Conservation (phyloP, 108 stramenopile species). For the Fragilaria radians region DNA sequence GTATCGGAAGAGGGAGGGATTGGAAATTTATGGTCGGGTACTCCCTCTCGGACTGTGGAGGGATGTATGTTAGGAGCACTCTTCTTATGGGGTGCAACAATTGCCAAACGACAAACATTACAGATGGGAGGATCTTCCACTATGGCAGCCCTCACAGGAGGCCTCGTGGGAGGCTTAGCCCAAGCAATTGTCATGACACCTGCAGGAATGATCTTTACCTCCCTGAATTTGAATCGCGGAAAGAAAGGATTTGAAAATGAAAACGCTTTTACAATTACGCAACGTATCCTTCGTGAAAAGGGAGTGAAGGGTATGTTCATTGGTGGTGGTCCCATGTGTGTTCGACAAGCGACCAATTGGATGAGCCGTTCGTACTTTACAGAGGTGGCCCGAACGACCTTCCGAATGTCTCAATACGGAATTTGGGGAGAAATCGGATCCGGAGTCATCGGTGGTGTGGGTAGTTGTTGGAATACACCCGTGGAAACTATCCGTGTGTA, state of each 20-base stretch:
- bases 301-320: constrained; percentile 30
- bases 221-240: constrained; percentile 32
- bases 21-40: constrained; percentile 33
- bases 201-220: constrained; percentile 42
- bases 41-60: constrained; percentile 42
- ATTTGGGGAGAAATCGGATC: constrained; percentile 40
- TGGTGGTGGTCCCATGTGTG: constrained; percentile 28
- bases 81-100: constrained; percentile 24
- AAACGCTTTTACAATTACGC: constrained; percentile 32
- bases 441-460: constrained; percentile 42
- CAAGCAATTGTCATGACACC: constrained; percentile 57
- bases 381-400: constrained; percentile 29
- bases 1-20: constrained; percentile 25
- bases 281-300: constrained; percentile 31
- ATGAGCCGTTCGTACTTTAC: constrained; percentile 36
- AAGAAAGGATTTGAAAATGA: constrained; percentile 31
- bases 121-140: constrained; percentile 21
- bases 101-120: constrained; percentile 27
- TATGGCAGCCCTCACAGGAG: constrained; percentile 30
- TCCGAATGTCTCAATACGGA: constrained; percentile 35
- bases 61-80: constrained; percentile 33
- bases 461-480: constrained; percentile 54
- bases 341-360: constrained; percentile 55
- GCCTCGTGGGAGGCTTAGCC: constrained; percentile 41
- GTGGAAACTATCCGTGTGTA: constrained; percentile 45